These are phyloP conservation scores for Hemerocallis citrina DNA, from an alignment of 106 monocot genomes.

Conservation along the genomic window DNA sequence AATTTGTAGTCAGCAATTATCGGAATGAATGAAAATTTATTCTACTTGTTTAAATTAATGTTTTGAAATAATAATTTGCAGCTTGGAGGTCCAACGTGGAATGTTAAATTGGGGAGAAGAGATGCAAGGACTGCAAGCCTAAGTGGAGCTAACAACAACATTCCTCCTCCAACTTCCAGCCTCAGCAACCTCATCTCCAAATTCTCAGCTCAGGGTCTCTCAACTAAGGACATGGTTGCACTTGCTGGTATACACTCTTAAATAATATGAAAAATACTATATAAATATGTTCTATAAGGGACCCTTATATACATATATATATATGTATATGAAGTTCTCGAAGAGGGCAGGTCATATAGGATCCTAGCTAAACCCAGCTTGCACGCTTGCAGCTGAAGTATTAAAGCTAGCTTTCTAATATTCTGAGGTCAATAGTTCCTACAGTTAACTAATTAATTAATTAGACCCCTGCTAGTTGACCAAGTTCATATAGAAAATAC, in stretches of 20 bases:
- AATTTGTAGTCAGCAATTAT: no score
- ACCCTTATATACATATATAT: not conserved
- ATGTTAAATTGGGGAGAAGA: conserved; percentile 64
- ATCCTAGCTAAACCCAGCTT: no score
- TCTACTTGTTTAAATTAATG: not conserved
- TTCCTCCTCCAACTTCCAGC: conserved; percentile 37
- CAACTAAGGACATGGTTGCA: conserved; percentile 46
- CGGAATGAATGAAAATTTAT: no score
- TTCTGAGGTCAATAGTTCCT: no score
- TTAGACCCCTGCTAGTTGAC: no score
- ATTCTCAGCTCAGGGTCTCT: conserved; percentile 46
- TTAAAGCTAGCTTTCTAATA: no score
- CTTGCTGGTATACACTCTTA: conserved; percentile 16
- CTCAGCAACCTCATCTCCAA: conserved; percentile 32
- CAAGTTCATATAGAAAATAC: no score
- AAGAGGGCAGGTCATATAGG: not conserved
- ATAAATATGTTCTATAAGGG: no score
- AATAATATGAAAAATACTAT: no score
- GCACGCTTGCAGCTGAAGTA: no score
- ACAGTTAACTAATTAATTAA: no score
- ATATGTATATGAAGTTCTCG: not conserved
- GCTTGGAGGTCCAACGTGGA: conserved; percentile 63
- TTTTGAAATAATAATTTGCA: not conserved
- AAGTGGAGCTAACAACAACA: conserved; percentile 37
- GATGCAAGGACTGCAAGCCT: conserved; percentile 60